Evolutionary conservation across 352 stramenopile species (phyloP), one percentile per base, ranked within the genome.

Genomic region (Pythium pyrilobum): DNA sequence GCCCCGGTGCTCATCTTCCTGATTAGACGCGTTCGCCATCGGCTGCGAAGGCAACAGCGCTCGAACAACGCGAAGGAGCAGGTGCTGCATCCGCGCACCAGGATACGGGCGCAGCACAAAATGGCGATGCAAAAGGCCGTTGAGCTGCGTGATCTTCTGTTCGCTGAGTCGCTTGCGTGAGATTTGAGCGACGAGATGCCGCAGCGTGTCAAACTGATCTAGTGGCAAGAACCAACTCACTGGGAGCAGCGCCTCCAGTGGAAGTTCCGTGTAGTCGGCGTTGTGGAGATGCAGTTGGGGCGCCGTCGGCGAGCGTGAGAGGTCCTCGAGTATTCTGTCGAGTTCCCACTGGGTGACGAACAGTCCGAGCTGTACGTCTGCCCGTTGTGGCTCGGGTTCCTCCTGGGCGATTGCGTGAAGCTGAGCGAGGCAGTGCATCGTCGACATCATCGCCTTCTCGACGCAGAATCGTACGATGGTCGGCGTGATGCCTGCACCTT

Each of bases 181-280:
- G 31, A 85, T 74, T 48, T 84, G 74, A 34, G 83, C 70, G 5
- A 87, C 59, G 18, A 82, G 56, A 38, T 33, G 73, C 18, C 75
- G 65, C 9, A 85, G 49, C 5, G 69, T 50, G 12, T 61, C 31
- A 12, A 85, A 52, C 12, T 84, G 55, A 16, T 81, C 71, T 15
- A 89, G 83, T 10, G 75, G 75, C n/a, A 87, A 37, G 45, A 87
- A 82, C 77, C 77, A 87, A 29, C 71, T 85, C 12, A 74, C 69
- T 52, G 74, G 62, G 1, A 87, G 53, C 13, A 77, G 63, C 18
- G 63, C 56, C 12, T 62, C 34, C 5, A 72, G 50, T 12, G 59
- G 40, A 2, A 71, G 40, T 1, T 24, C 5, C 0, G 27, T 25
- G 44, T 70, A 67, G 21, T 64, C 52, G 1, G 51, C 43, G 18